Conservation (phyloP, 371 early-diverging fungal genomes). For the Caulochytrium protostelioides region DNA sequence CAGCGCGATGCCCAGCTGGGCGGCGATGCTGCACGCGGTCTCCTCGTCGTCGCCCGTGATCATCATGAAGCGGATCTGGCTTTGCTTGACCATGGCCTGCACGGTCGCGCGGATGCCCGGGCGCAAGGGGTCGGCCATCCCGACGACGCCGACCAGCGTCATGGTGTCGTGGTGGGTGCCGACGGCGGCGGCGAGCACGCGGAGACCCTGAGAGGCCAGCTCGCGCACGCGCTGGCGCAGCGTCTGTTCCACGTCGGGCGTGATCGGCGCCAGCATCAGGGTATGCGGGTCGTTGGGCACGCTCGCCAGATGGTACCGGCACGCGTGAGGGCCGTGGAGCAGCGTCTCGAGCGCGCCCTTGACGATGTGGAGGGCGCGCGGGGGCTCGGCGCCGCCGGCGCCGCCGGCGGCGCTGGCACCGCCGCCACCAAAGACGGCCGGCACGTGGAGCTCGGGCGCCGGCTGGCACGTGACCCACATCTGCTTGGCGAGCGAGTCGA, state of each 20-base stretch:
- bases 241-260: neutral
- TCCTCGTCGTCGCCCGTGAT: no score
- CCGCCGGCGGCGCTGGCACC: neutral
- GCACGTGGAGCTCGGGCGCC: conserved; percentile 9
- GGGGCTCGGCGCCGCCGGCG: neutral
- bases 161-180: conserved; percentile 33
- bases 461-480: conserved; percentile 45
- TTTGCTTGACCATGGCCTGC: conserved; percentile 52
- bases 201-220: conserved; percentile 58
- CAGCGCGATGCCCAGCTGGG: conserved; percentile 43
- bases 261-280: no score
- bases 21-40: conserved; percentile 59
- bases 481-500: conserved; percentile 72
- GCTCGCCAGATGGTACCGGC: no score
- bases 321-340: no score
- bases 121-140: conserved; percentile 68
- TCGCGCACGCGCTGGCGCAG: conserved; percentile 14
- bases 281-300: no score
- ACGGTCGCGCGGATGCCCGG: conserved; percentile 37
- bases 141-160: conserved; percentile 57
- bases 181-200: conserved; percentile 65
- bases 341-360: conserved; percentile 65
- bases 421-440: no score
- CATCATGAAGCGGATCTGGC: conserved; percentile 57
- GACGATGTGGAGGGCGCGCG: conserved; percentile 14